Evolutionary conservation across 345 rosid genomes (phyloP), one percentile per base, ranked within the genome.

Genomic region (Alliaria petiolata): DNA sequence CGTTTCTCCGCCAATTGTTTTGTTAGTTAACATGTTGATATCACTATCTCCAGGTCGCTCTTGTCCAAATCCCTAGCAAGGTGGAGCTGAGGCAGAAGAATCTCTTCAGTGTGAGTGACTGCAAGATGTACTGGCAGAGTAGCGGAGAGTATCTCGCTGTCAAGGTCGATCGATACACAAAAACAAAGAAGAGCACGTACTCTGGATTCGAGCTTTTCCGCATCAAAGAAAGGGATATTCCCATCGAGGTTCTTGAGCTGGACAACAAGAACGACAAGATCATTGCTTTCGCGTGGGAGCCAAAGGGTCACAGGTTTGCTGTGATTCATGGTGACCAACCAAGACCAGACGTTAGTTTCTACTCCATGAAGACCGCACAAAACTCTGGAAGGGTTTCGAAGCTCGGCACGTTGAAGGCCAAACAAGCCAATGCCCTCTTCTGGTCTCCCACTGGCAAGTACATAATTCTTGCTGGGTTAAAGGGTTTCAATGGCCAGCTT

Each of bases 111-210:
- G 89, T 83, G 8, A 82, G 85, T 17, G 91, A 91, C 45, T 88
- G 97, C 84, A 85, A 84, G 63, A 84, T 91, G 91, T 87, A 86
- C 70, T 91, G 97, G 97, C 97, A 91, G 78, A 88, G 91, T 81
- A 84, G 79, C 73, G 97, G 97, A 2, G 95, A 91, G n/a, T 91
- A 91, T 61, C 91, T 91, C 44, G 95, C 97, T 55, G 89, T 91
- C 2, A 81, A 85, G 78, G 92, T 87, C 38, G 97, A 85, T 62
- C n/a, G n/a, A n/a, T n/a, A n/a, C n/a, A n/a, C n/a, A n/a, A n/a
- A n/a, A n/a, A n/a, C n/a, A n/a, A n/a, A n/a, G n/a, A n/a, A n/a
- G n/a, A n/a, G n/a, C n/a, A n/a, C n/a, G 4, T 92, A 85, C 62
- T 84, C 90, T 11, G 97, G 87, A 19, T 82, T 91, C 70, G 92